Conservation (phyloP, 768 basidiomycete genomes). For the Boletellus sp. region DNA sequence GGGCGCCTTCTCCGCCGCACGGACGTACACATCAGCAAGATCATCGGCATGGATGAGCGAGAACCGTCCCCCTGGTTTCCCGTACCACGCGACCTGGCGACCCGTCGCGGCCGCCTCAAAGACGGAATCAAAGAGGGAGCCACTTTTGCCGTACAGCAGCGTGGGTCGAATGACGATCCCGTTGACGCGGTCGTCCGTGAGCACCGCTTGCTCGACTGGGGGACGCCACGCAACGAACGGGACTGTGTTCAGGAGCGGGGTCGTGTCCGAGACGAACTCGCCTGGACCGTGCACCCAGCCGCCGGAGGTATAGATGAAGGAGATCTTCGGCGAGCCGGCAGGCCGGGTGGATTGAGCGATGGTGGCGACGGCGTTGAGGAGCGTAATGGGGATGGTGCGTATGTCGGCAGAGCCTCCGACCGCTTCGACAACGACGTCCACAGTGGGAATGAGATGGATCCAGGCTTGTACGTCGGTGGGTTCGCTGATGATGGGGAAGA, state of each 20-base stretch:
- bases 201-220: slow-evolving; percentile 13
- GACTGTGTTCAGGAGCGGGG: slow-evolving; percentile 13
- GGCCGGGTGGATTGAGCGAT: slow-evolving; percentile 17
- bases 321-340: slow-evolving; percentile 23
- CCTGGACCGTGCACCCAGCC: slow-evolving; percentile 27
- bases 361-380: slow-evolving; percentile 16
- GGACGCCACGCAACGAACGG: slow-evolving; percentile 21
- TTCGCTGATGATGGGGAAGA: slow-evolving; percentile 27
- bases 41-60: slow-evolving; percentile 33
- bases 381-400: slow-evolving; percentile 11
- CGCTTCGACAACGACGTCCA: slow-evolving; percentile 22
- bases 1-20: slow-evolving; percentile 31
- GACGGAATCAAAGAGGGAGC: slow-evolving; percentile 17
- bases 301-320: slow-evolving; percentile 33
- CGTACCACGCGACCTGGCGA: slow-evolving; percentile 23
- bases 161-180: slow-evolving; percentile 35
- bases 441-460: slow-evolving; percentile 14
- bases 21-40: slow-evolving; percentile 33
- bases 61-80: slow-evolving; percentile 25
- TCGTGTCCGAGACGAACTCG: slow-evolving; percentile 18
- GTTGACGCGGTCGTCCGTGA: slow-evolving; percentile 17
- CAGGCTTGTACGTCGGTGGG: slow-evolving; percentile 11
- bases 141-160: slow-evolving; percentile 29
- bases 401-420: slow-evolving; percentile 12
- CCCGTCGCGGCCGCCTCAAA: slow-evolving; percentile 23